phyloP scores from a whole-genome alignment of 306 rosid species.

The Dicorynia guianensis region DNA sequence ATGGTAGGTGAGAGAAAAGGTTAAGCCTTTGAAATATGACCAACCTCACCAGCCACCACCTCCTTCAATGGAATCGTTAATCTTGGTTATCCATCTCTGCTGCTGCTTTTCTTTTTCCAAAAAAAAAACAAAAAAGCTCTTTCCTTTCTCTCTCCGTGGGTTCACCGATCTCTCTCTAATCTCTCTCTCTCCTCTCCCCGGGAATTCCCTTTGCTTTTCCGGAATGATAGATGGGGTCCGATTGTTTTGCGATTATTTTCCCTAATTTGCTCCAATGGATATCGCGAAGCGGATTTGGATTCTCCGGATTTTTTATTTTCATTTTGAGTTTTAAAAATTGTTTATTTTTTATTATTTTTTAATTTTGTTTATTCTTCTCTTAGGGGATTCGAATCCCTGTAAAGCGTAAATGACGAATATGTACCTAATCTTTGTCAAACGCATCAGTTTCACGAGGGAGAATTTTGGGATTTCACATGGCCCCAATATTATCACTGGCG shows the following conservation, averaged over 20 bases:
- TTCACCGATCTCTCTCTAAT: too few species aligned
- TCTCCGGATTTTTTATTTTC: too few species aligned
- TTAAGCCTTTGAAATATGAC: conserved; percentile 18
- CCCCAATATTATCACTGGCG: neutral
- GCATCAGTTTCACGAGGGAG: neutral
- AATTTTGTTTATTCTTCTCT: too few species aligned
- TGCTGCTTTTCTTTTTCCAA: neutral
- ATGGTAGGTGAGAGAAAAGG: conserved; percentile 43
- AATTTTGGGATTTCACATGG: neutral
- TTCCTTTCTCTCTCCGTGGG: neutral
- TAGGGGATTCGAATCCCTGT: too few species aligned
- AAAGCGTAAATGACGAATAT: neutral
- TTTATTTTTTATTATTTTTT: too few species aligned
- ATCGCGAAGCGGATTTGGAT: too few species aligned
- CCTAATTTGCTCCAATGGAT: conserved; percentile 36
- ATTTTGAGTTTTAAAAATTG: too few species aligned
- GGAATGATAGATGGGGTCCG: conserved; percentile 20
- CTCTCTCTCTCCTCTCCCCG: too few species aligned
- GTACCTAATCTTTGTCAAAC: neutral
- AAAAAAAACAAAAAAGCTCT: too few species aligned
- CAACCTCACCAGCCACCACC: conserved; percentile 57
- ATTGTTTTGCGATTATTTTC: conserved; percentile 18
- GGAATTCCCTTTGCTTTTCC: too few species aligned
- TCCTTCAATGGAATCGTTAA: conserved; percentile 35
- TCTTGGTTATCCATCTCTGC: conserved; percentile 40